phyloP scores from a whole-genome alignment of 306 rosid genomes.

The Begonia fuchsioides region DNA sequence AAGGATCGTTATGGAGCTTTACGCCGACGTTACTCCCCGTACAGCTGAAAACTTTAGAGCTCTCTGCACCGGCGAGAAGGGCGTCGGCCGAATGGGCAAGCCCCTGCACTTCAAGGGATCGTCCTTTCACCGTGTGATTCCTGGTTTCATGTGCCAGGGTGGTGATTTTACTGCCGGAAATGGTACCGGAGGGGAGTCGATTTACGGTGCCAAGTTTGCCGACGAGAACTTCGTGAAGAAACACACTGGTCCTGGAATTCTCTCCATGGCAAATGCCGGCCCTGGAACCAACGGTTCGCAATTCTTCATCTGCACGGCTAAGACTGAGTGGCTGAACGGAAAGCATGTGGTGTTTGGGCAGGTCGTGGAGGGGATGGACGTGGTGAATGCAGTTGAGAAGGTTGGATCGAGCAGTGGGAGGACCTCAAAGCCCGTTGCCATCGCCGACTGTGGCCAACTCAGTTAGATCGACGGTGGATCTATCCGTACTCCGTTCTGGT shows the following conservation, averaged over 20 bases:
- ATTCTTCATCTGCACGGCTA: slow-evolving; percentile 75
- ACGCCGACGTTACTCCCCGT: slow-evolving; percentile 45
- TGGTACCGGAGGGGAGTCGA: slow-evolving; percentile 91
- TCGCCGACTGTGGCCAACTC: slow-evolving; percentile 81
- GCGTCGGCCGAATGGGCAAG: slow-evolving; percentile 50
- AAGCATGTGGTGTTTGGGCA: slow-evolving; percentile 89
- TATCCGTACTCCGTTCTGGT: slow-evolving; percentile 1
- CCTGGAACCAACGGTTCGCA: slow-evolving; percentile 92
- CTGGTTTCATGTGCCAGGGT: slow-evolving; percentile 87
- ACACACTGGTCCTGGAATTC: slow-evolving; percentile 80
- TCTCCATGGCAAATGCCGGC: slow-evolving; percentile 85
- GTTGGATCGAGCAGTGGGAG: slow-evolving; percentile 56
- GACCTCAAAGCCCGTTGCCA: slow-evolving; percentile 37
- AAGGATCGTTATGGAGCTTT: slow-evolving; percentile 80
- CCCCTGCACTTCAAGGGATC: slow-evolving; percentile 87
- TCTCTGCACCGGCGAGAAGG: slow-evolving; percentile 95
- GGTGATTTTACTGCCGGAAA: slow-evolving; percentile 91
- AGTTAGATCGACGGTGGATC: slow-evolving; percentile 22
- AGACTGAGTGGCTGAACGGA: slow-evolving; percentile 90
- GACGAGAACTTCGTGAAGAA: slow-evolving; percentile 82
- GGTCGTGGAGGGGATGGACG: slow-evolving; percentile 49
- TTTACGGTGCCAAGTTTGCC: slow-evolving; percentile 78
- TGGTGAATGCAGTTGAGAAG: slow-evolving; percentile 60
- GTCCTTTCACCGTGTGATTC: slow-evolving; percentile 83
- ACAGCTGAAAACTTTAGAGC: slow-evolving; percentile 97